Evolutionary conservation across 2,329 filamentous ascomycete genomes (phyloP).

Genomic region (Penicillium sp.): DNA sequence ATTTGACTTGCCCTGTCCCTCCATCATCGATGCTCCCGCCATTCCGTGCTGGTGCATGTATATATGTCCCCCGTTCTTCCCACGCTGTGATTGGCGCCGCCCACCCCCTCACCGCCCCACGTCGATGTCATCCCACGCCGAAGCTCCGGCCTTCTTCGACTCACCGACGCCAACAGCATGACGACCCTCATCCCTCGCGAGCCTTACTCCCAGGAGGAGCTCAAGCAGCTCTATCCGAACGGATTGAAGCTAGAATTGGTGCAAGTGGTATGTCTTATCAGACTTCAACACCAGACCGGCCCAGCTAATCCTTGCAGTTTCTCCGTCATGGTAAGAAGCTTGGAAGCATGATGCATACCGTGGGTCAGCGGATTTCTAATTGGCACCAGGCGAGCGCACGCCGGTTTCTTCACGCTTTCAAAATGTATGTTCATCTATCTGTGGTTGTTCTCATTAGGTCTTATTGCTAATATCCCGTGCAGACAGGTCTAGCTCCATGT

Average conservation of each 20-base stretch:
- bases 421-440: slow-evolving; percentile 53
- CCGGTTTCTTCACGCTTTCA: slow-evolving; percentile 86
- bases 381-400: slow-evolving; percentile 62
- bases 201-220: slow-evolving; percentile 77
- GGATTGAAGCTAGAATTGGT: slow-evolving; percentile 81
- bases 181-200: slow-evolving; percentile 70
- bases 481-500: slow-evolving; percentile 53
- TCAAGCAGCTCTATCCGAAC: slow-evolving; percentile 75
- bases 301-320: slow-evolving; percentile 45
- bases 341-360: slow-evolving; percentile 4
- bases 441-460: slow-evolving; percentile 6
- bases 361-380: slow-evolving; percentile 7
- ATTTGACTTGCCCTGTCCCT: too few relatives aligned
- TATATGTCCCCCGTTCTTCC: background rate
- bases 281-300: background rate
- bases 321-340: slow-evolving; percentile 67
- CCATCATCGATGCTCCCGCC: background rate
- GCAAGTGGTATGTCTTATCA: slow-evolving; percentile 61
- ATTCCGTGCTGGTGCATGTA: background rate
- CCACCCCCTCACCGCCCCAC: slow-evolving; percentile 21
- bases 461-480: slow-evolving; percentile 10
- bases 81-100: background rate
- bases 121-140: slow-evolving; percentile 7
- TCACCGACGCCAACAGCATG: slow-evolving; percentile 53
- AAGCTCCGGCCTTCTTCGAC: slow-evolving; percentile 10